Evolutionary conservation across 441 rosid species (phyloP).

Genomic region (Corymbia calophylla): DNA sequence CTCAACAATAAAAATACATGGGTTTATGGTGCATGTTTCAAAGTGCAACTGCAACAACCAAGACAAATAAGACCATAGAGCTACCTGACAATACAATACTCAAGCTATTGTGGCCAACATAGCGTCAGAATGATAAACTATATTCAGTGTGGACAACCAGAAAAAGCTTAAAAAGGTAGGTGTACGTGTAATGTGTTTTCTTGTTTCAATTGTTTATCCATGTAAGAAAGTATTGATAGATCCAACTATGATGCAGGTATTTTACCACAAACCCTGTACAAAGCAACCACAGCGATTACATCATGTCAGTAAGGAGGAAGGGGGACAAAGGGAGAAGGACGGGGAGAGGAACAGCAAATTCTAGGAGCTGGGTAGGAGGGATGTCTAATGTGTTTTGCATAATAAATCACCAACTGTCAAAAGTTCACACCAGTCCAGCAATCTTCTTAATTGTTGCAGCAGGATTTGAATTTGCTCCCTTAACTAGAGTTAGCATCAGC

Average conservation of each 20-base stretch:
- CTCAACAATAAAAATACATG: neutral
- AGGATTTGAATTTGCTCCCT: constrained; percentile 87
- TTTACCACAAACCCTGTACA: neutral
- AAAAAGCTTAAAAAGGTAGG: neutral
- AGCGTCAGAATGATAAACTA: neutral
- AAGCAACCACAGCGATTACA: neutral
- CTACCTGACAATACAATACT: neutral
- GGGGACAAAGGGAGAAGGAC: neutral
- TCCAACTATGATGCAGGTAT: neutral
- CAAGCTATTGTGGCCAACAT: neutral
- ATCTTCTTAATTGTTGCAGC: constrained; percentile 90
- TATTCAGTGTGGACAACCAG: neutral
- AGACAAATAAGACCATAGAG: neutral
- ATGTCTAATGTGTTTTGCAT: neutral
- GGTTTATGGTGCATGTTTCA: neutral
- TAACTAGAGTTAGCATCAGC: constrained; percentile 67
- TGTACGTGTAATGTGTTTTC: neutral
- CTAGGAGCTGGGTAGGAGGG: neutral
- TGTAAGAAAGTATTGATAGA: neutral
- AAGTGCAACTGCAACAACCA: neutral
- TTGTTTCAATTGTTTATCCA: neutral
- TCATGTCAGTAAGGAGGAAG: neutral
- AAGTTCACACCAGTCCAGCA: constrained; percentile 76
- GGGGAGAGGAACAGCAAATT: neutral
- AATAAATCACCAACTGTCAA: constrained; percentile 3